Evolutionary conservation across 768 basidiomycete species (phyloP), one percentile per base, ranked within the genome.

Genomic region (Tephrocybe sp.): DNA sequence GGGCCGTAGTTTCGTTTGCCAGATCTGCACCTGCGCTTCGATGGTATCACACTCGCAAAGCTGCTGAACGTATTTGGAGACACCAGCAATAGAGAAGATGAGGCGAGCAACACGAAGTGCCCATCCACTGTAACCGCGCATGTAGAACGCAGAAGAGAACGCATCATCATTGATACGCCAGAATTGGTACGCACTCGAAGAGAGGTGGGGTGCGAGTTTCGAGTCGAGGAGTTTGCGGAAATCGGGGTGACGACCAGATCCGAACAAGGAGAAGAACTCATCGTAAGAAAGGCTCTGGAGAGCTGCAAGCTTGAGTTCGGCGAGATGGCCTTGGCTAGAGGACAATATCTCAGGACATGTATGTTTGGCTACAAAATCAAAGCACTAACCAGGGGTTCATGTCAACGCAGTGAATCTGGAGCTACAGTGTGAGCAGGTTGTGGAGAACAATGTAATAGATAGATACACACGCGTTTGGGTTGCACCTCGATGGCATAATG

Each of bases 291-390:
- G 70, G 25, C 61, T 65, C 50, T 78, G 72, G 47, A 85, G 72
- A 0, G 81, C 77, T 2, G 88, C 88, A 2, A 90, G 77, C 65
- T 90, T 91, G 27, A 91, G 75, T 65, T 91, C 88, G 23, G 90
- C 70, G 9, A 91, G 75, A 62, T 90, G 88, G 2, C 84, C 83
- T 74, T 88, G 86, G 57, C 83, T 79, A 18, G 30, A 59, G 34
- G 34, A 38, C 16, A 21, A 12, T 36, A 25, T 37, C 25, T 52
- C 21, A 46, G 18, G 27, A 5, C 16, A 15, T 24, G 15, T 13
- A 4, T 13, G 13, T 27, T 12, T 27, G 15, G 13, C 5, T 2
- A 13, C 50, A 44, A 57, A 56, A 52, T 13, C 12, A 12, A 15
- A n/a, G 15, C n/a, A 41, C 60, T 6, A 57, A 77, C 69, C 73